Percentiles rank a stretch among this genome's conserved stretches.
phyloP scores from a whole-genome alignment of 179 eudicot species.

The Actinidia arguta region DNA sequence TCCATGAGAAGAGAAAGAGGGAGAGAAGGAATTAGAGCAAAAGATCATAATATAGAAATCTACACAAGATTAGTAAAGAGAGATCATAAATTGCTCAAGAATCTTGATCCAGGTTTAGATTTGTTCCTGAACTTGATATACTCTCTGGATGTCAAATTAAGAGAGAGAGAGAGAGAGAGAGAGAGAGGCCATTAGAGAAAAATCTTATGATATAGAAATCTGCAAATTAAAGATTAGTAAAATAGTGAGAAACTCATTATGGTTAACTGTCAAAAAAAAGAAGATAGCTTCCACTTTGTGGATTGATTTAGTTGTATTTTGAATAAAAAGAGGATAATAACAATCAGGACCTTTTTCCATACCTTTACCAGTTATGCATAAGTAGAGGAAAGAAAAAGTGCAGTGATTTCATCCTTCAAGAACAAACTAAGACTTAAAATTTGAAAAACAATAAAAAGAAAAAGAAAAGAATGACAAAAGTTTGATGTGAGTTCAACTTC shows the following conservation, averaged over 20 bases:
- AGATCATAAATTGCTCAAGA: not conserved
- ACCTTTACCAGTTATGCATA: constrained; percentile 27
- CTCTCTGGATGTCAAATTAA: too few relatives aligned
- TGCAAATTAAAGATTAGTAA: too few relatives aligned
- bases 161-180: too few relatives aligned
- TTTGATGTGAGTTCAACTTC: constrained; percentile 5
- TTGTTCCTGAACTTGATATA: too few relatives aligned
- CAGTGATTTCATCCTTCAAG: constrained; percentile 24
- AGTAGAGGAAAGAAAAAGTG: constrained; percentile 28
- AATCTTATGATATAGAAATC: too few relatives aligned
- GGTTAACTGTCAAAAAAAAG: not conserved
- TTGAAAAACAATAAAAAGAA: not conserved
- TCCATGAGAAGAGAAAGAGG: not conserved
- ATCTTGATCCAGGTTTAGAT: too few relatives aligned
- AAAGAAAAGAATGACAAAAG: not conserved
- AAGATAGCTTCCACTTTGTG: constrained; percentile 19
- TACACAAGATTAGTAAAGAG: constrained; percentile 16
- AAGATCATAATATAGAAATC: not conserved
- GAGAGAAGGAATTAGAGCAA: constrained; percentile 19
- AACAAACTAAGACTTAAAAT: constrained; percentile 7
- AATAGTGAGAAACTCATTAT: not conserved
- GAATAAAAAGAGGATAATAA: constrained; percentile 32
- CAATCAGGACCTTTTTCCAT: constrained; percentile 34
- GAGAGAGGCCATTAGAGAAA: too few relatives aligned
- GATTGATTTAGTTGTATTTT: constrained; percentile 9